Conservation (phyloP, 2,329 filamentous ascomycete genomes). For the Epichloe hybrida region DNA sequence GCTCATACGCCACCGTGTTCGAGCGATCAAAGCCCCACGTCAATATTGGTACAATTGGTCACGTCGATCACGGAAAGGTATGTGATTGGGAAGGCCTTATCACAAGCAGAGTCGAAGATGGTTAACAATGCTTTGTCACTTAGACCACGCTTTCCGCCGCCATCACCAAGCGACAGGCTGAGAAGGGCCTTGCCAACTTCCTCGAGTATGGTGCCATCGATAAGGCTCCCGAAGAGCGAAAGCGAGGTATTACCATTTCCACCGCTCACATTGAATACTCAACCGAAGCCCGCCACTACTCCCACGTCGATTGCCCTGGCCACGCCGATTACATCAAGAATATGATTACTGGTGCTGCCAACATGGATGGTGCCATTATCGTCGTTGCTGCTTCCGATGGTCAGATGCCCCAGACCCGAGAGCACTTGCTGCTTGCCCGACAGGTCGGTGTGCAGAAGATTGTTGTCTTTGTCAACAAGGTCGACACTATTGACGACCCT, state of each 20-base stretch:
- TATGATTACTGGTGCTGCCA: constrained; percentile 99
- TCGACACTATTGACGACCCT: constrained; percentile 91
- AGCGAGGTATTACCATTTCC: constrained; percentile 99
- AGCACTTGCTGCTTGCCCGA: constrained; percentile 93
- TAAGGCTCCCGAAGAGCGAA: constrained; percentile 97
- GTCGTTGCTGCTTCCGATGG: constrained; percentile 96
- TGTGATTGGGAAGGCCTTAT: not conserved
- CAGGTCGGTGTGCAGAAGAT: constrained; percentile 98
- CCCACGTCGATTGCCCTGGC: constrained; percentile 98
- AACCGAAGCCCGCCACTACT: constrained; percentile 90
- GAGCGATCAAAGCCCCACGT: constrained; percentile 94
- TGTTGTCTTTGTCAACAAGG: constrained; percentile 99
- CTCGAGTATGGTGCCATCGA: constrained; percentile 97
- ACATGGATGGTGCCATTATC: constrained; percentile 98
- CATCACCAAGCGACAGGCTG: constrained; percentile 95
- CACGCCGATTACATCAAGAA: constrained; percentile 99
- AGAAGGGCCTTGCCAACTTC: constrained; percentile 87
- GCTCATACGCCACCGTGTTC: constrained; percentile 57
- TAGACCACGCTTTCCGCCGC: constrained; percentile 96
- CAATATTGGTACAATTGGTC: constrained; percentile 97
- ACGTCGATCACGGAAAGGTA: constrained; percentile 99
- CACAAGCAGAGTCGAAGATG: not conserved
- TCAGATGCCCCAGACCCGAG: constrained; percentile 98
- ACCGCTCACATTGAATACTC: constrained; percentile 98
- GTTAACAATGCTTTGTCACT: not conserved